phyloP scores from a whole-genome alignment of 768 basidiomycete genomes.

The Boletellus emodensis region DNA sequence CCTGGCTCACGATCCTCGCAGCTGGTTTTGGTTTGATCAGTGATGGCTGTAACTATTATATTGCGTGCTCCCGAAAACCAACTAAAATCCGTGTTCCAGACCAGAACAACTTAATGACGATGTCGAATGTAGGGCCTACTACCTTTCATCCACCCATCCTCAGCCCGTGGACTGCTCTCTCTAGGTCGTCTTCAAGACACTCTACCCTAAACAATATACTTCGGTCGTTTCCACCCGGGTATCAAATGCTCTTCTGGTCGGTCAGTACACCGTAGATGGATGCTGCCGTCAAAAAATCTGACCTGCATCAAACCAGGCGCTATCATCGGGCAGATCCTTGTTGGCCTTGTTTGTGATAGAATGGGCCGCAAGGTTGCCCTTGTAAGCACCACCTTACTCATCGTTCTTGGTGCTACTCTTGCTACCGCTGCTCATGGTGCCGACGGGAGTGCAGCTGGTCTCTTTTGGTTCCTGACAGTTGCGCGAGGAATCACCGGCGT shows the following conservation, averaged over 20 bases:
- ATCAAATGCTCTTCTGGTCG: slow-evolving; percentile 67
- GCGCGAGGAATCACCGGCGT: slow-evolving; percentile 68
- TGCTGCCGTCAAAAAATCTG: background rate
- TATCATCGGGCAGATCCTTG: slow-evolving; percentile 55
- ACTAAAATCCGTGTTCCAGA: slow-evolving; percentile 34
- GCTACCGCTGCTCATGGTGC: slow-evolving; percentile 66
- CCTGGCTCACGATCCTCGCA: slow-evolving; percentile 60
- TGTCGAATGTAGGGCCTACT: slow-evolving; percentile 56
- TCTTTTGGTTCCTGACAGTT: slow-evolving; percentile 74
- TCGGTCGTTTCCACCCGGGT: slow-evolving; percentile 60
- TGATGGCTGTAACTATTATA: slow-evolving; percentile 47
- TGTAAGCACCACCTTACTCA: slow-evolving; percentile 61
- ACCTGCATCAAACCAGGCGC: slow-evolving; percentile 40
- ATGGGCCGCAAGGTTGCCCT: slow-evolving; percentile 75
- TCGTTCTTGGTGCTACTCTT: slow-evolving; percentile 65
- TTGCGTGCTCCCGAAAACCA: slow-evolving; percentile 1
- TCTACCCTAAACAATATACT: slow-evolving; percentile 65
- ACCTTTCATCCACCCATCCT: background rate
- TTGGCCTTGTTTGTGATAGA: slow-evolving; percentile 70
- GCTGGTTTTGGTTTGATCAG: slow-evolving; percentile 64
- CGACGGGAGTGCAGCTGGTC: slow-evolving; percentile 48
- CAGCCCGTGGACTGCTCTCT: slow-evolving; percentile 10
- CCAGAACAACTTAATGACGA: slow-evolving; percentile 69
- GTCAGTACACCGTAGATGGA: slow-evolving; percentile 31
- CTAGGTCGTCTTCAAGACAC: slow-evolving; percentile 59